These are phyloP conservation scores for Escallonia rubra DNA, from an alignment of 129 eudicot species.

Conservation along the genomic window DNA sequence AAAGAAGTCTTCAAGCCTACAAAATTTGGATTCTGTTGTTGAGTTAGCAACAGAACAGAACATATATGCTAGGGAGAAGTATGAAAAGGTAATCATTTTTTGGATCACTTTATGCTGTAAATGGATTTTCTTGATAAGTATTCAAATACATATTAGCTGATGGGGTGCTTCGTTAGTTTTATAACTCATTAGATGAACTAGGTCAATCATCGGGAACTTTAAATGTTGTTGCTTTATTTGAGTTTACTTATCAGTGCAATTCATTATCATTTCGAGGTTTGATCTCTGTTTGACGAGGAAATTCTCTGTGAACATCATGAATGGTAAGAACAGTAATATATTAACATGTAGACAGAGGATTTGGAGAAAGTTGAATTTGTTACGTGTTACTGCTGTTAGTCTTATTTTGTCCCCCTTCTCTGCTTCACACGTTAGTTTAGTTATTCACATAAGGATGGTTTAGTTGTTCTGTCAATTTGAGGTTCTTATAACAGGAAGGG, in stretches of 20 bases:
- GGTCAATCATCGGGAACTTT: neutral
- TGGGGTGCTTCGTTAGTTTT: neutral
- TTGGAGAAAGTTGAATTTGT: too few species aligned
- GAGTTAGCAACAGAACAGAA: conserved; percentile 59
- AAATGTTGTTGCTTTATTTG: neutral
- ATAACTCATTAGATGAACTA: neutral
- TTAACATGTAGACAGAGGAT: too few species aligned
- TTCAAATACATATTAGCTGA: neutral
- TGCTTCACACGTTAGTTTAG: too few species aligned
- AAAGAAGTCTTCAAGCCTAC: conserved; percentile 64
- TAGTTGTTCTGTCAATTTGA: too few species aligned
- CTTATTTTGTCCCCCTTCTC: too few species aligned
- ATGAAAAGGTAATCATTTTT: conserved; percentile 56
- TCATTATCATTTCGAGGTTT: too few species aligned
- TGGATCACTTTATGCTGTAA: neutral
- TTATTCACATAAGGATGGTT: too few species aligned
- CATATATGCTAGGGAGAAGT: conserved; percentile 36
- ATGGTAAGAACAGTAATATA: too few species aligned
- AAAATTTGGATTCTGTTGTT: conserved; percentile 48
- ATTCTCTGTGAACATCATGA: too few species aligned
- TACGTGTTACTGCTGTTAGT: too few species aligned
- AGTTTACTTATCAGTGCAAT: neutral
- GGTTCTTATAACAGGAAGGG: too few species aligned
- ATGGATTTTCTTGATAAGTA: neutral
- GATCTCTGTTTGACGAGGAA: too few species aligned